Conservation (phyloP, 1,284 basidiomycete species). For the Ganoderma resinaceum region DNA sequence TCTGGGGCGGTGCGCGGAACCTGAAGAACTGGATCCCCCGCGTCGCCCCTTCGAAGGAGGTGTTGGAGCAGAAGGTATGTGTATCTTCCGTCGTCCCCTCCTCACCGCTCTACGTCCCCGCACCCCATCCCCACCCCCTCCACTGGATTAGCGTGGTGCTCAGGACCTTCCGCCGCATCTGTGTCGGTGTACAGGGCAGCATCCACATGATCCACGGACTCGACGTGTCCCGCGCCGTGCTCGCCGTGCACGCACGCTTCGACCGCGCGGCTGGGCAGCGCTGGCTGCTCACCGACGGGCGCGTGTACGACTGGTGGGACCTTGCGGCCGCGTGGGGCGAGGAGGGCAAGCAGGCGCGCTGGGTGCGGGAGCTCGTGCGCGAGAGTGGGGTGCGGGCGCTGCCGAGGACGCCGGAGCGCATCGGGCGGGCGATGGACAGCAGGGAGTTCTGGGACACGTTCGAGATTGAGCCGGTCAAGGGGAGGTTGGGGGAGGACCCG, state of each 20-base stretch:
- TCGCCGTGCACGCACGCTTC: conserved; percentile 57
- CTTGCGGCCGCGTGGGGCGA: conserved; percentile 60
- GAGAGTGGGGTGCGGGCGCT: conserved; percentile 58
- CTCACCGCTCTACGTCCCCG: background rate
- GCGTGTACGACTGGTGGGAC: conserved; percentile 77
- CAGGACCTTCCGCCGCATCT: too few species aligned
- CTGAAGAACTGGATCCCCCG: conserved; percentile 58
- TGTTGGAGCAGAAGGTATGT: conserved; percentile 55
- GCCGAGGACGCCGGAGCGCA: conserved; percentile 53
- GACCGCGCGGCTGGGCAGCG: conserved; percentile 53
- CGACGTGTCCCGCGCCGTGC: conserved; percentile 64
- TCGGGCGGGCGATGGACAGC: conserved; percentile 64
- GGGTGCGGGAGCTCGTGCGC: conserved; percentile 66
- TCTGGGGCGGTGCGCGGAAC: conserved; percentile 64
- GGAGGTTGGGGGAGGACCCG: conserved; percentile 25
- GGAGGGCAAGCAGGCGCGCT: conserved; percentile 39
- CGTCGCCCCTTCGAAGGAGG: conserved; percentile 62
- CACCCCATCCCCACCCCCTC: too few species aligned
- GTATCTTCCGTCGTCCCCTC: background rate
- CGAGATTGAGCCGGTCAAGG: conserved; percentile 45
- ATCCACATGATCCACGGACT: conserved; percentile 66
- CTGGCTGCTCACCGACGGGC: conserved; percentile 63
- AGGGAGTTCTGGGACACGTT: conserved; percentile 63
- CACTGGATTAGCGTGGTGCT: background rate
- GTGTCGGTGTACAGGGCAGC: conserved; percentile 52